phyloP scores from a whole-genome alignment of 2,329 filamentous ascomycete species.

The Cyclaneusma minus region DNA sequence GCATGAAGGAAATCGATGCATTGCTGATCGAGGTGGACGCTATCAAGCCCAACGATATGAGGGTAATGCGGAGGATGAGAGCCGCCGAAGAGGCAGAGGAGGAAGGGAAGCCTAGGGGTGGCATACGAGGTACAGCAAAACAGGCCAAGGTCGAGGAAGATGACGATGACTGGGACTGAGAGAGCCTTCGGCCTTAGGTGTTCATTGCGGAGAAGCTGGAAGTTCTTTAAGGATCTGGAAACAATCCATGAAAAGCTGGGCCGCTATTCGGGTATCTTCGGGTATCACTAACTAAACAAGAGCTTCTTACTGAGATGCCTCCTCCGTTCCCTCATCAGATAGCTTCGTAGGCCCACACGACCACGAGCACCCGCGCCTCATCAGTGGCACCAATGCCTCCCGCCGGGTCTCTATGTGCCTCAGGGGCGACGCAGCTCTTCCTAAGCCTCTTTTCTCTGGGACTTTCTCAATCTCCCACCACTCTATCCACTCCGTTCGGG shows the following conservation, averaged over 20 bases:
- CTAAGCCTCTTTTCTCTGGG: constrained; percentile 5
- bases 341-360: constrained; percentile 13
- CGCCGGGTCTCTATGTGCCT: constrained; percentile 14
- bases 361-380: constrained; percentile 21
- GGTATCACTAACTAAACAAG: no score
- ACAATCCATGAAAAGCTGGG: no score
- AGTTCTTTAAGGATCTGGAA: no score
- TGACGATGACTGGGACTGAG: constrained; percentile 41
- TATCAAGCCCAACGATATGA: constrained; percentile 61
- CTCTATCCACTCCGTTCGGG: constrained; percentile 44
- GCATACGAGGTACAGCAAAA: constrained; percentile 13
- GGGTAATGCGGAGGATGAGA: constrained; percentile 31
- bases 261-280: no score
- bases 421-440: constrained; percentile 10
- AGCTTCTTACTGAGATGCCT: no score
- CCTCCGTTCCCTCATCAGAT: no score
- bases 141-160: constrained; percentile 17
- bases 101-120: constrained; percentile 14
- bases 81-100: constrained; percentile 17
- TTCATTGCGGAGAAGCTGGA: no score
- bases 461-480: constrained; percentile 32
- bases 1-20: constrained; percentile 61
- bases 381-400: constrained; percentile 18
- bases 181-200: no score
- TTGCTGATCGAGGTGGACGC: constrained; percentile 73